These are phyloP conservation scores for Phoma sp. DNA, from an alignment of 2,329 filamentous ascomycete genomes.

Conservation along the genomic window DNA sequence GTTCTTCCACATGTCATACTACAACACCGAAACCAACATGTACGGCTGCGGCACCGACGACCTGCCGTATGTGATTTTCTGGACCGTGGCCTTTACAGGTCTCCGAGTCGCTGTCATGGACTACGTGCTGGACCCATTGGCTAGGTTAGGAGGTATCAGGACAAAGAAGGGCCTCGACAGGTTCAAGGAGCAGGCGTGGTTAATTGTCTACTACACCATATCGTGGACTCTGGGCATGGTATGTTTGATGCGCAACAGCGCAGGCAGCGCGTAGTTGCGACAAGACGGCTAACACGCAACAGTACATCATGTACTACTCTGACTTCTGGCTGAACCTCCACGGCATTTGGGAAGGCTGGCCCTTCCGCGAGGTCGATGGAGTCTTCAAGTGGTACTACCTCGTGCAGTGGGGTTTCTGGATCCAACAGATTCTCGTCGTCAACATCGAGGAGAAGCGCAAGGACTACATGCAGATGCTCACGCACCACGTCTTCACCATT, in stretches of 20 bases:
- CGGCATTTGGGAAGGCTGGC: constrained; percentile 86
- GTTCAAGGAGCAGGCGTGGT: constrained; percentile 94
- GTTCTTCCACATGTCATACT: constrained; percentile 88
- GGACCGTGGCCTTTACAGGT: constrained; percentile 85
- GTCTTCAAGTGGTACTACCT: constrained; percentile 89
- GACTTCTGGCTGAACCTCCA: constrained; percentile 78
- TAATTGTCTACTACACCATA: constrained; percentile 80
- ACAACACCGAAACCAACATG: constrained; percentile 69
- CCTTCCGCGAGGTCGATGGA: constrained; percentile 75
- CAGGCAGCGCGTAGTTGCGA: not conserved
- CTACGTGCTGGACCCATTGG: constrained; percentile 82
- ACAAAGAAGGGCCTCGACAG: constrained; percentile 79
- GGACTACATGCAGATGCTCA: constrained; percentile 95
- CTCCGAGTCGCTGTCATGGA: constrained; percentile 86
- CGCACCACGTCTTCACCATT: constrained; percentile 90
- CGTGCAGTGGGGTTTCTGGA: constrained; percentile 88
- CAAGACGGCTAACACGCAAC: constrained; percentile 23
- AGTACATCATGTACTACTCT: constrained; percentile 84
- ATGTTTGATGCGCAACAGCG: constrained; percentile 33
- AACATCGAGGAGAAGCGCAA: constrained; percentile 94
- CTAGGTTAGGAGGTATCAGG: constrained; percentile 73
- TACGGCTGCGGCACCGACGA: constrained; percentile 85
- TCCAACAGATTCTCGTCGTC: constrained; percentile 93
- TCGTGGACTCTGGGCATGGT: constrained; percentile 89
- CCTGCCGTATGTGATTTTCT: constrained; percentile 76